Conservation (phyloP, 257 asterid genomes). For the Coffea eugenioides region DNA sequence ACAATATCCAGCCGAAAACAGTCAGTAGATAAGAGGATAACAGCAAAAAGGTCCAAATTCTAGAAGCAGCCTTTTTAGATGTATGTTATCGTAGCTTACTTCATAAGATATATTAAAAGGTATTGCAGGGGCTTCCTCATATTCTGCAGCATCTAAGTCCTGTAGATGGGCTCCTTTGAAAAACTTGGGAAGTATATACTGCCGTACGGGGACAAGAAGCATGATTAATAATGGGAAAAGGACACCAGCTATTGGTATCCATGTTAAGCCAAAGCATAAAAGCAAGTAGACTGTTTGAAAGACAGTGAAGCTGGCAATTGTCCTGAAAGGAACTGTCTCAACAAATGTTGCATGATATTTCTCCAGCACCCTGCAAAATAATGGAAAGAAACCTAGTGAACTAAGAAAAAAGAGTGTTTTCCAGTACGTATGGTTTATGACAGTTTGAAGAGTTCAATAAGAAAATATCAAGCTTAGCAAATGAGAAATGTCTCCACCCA, state of each 20-base stretch:
- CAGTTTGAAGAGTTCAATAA: neutral
- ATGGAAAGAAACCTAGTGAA: conserved; percentile 9
- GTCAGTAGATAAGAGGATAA: neutral
- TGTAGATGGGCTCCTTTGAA: conserved; percentile 88
- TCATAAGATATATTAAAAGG: conserved; percentile 55
- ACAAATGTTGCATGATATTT: conserved; percentile 78
- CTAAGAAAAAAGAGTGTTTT: neutral
- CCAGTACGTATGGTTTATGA: neutral
- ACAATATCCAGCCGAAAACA: neutral
- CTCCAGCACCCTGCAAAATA: conserved; percentile 63
- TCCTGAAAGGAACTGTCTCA: conserved; percentile 90
- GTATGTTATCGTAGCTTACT: conserved; percentile 35
- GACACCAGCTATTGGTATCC: conserved; percentile 97
- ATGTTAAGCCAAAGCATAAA: conserved; percentile 85
- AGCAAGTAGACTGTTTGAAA: conserved; percentile 86
- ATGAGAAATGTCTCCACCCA: too few relatives aligned
- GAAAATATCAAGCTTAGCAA: neutral
- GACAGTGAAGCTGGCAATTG: conserved; percentile 81
- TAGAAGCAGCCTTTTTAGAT: neutral
- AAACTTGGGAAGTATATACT: conserved; percentile 78
- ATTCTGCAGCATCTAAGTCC: conserved; percentile 95
- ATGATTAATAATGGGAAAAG: conserved; percentile 89
- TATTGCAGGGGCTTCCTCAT: conserved; percentile 88
- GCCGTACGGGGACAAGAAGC: conserved; percentile 92
- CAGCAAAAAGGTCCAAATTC: neutral